Base-by-base conservation (phyloP, 2,329 filamentous ascomycete genomes). In the Sarocladium strictum region DNA sequence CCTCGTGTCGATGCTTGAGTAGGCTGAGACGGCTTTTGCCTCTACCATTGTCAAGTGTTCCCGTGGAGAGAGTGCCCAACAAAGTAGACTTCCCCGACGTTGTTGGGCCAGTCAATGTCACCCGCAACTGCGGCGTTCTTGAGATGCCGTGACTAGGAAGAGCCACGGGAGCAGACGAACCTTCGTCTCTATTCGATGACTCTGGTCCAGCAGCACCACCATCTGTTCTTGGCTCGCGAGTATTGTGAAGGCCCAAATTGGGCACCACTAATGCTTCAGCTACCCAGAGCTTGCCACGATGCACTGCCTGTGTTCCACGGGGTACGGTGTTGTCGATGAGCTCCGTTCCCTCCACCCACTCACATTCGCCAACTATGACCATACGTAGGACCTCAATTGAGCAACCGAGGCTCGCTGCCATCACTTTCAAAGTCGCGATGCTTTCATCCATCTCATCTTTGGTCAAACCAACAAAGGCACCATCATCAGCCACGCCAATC, bases 401-500 rank as follows among this genome's bases (percentile, higher is more conserved):
- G 63, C 94, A 97, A 4, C 94, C 93, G 50, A 99, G 73, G 66
- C 90, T 96, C 11, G 90, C 88, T 35, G 94, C 93, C 93, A 99
- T 99, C 52, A 89, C 84, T 57, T 85, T 83, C 35, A 99, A 72
- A 55, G 92, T 97, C 40, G 80, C 81, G 57, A 97, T 77, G 66
- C 91, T 97, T 70, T 97, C 93, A 58, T 93, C 83, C 78, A 99
- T 83, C 69, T 99, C 94, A 65, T 97, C 91, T 59, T 89, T 84
- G 2, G 90, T 89, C 47, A 99, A 76, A 0, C 94, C 94, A 40
- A 96, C 83, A 56, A 99, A 84, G 0, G 87, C 90, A 7, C 94
- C 94, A 72, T 97, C 91, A 67, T 99, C 94, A 26, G 92, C 88
- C 10, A 99, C 91, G 0, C 94, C 94, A 67, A 99, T 96, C 69